Base-by-base conservation (phyloP, 2,329 filamentous ascomycete species). In the Lachnellula hyalina region DNA sequence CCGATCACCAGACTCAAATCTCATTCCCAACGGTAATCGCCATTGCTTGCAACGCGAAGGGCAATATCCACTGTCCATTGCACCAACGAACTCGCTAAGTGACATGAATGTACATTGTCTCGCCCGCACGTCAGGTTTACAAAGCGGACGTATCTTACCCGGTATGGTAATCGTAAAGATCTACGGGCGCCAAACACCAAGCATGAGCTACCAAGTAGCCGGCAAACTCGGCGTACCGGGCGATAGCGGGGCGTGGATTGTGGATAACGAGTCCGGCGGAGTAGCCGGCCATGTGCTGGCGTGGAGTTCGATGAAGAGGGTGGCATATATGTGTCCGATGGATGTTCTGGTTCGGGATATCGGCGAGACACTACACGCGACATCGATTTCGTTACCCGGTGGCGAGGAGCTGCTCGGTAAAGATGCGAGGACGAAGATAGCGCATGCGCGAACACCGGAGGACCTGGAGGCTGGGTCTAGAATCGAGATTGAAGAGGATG, bases 301-400 rank as follows among this genome's bases (percentile, higher is more conserved):
- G 0, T 96, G 88, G 85, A 93, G 87, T 63, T 82, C 85, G 59
- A 83, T 85, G 58, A 93, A 89, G 67, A 83, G 83, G 42, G 85
- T 90, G 5, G 91, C 91, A 0, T 97, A 96, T 70, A 94, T 97
- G 58, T 94, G 90, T 58, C 93, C 93, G 0, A 97, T 97, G 93
- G 89, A 96, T 54, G 80, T 96, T 2, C 74, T 96, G 12, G 77
- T 97, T 11, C 82, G 87, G 28, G 93, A 97, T 66, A 96, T 97
- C 54, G 86, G 85, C 28, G 82, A 87, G 58, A 91, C 87, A 0
- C 75, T 96, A 0, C 82, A 85, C 21, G 90, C 90, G 0, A 73
- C 73, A 1, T 80, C 83, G 25, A 82, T 96, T n/a, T 77, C 80
- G 5, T 77, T 96, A 0, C 90, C 90, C 0, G 86, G 84, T 0